phyloP scores from a whole-genome alignment of 805 yeast species.

The Jamesozyma spencerorum region DNA sequence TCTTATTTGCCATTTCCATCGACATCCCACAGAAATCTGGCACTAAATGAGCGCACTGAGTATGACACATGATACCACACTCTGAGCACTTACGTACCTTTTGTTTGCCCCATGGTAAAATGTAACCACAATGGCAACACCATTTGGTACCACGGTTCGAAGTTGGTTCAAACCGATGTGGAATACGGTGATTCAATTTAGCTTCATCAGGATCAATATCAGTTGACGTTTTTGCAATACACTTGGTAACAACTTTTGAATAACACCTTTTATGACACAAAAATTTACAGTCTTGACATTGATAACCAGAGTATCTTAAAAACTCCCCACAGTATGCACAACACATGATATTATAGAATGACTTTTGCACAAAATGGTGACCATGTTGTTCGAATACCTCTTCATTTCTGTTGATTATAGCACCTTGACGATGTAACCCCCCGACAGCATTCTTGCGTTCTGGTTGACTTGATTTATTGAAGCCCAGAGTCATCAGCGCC shows the following conservation, averaged over 20 bases:
- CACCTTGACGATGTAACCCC: constrained; percentile 91
- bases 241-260: constrained; percentile 70
- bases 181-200: constrained; percentile 88
- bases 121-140: constrained; percentile 99
- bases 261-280: constrained; percentile 76
- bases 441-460: constrained; percentile 41
- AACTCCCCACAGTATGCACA: constrained; percentile 97
- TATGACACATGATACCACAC: constrained; percentile 92
- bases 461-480: constrained; percentile 55
- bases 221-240: constrained; percentile 67
- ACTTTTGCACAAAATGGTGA: constrained; percentile 92
- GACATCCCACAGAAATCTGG: constrained; percentile 99
- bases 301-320: constrained; percentile 75
- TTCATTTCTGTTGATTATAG: constrained; percentile 83
- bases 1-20: constrained; percentile 91
- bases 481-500: constrained; percentile 65
- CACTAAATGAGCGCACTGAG: constrained; percentile 84
- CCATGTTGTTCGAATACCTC: constrained; percentile 93
- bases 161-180: constrained; percentile 90
- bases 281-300: constrained; percentile 77
- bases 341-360: constrained; percentile 91
- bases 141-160: constrained; percentile 93
- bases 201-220: constrained; percentile 66
- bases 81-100: constrained; percentile 86
- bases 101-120: constrained; percentile 89